Evolutionary conservation across 345 rosid genomes (phyloP).

Genomic region (Linum lewisii): DNA sequence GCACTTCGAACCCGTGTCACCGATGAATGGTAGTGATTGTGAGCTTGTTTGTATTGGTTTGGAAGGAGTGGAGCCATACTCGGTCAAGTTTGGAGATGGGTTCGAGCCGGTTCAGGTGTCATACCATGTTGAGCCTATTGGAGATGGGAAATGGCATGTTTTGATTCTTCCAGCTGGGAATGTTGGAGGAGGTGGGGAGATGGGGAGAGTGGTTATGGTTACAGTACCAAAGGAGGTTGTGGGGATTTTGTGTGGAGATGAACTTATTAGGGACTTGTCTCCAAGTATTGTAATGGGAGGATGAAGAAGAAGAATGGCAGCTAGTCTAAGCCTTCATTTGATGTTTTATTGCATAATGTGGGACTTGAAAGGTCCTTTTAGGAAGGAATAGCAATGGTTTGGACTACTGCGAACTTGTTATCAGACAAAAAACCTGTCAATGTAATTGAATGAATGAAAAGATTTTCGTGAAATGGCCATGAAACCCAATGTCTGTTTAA

Average conservation of each 20-base stretch:
- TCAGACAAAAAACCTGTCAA: too few species aligned
- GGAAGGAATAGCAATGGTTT: too few species aligned
- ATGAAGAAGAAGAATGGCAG: background rate
- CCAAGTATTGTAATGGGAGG: constrained; percentile 38
- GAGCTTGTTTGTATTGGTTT: constrained; percentile 42
- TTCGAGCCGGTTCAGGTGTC: constrained; percentile 26
- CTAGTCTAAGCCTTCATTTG: background rate
- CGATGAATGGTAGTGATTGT: constrained; percentile 28
- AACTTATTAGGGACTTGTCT: constrained; percentile 31
- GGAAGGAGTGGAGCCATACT: constrained; percentile 28
- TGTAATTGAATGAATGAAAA: too few species aligned
- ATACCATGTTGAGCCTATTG: constrained; percentile 34
- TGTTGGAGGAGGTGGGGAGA: constrained; percentile 20
- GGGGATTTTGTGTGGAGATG: constrained; percentile 34
- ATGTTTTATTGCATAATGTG: too few species aligned
- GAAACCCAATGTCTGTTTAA: too few species aligned
- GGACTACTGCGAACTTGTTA: too few species aligned
- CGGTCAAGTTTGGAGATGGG: constrained; percentile 33
- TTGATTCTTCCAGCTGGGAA: constrained; percentile 34
- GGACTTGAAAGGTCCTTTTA: too few species aligned
- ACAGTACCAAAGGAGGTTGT: constrained; percentile 39
- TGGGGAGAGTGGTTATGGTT: constrained; percentile 45
- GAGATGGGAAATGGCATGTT: constrained; percentile 32
- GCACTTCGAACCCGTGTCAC: background rate
- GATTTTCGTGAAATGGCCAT: too few species aligned